Evolutionary conservation across 768 basidiomycete genomes (phyloP).

Genomic region (Tricholoma furcatifolium): DNA sequence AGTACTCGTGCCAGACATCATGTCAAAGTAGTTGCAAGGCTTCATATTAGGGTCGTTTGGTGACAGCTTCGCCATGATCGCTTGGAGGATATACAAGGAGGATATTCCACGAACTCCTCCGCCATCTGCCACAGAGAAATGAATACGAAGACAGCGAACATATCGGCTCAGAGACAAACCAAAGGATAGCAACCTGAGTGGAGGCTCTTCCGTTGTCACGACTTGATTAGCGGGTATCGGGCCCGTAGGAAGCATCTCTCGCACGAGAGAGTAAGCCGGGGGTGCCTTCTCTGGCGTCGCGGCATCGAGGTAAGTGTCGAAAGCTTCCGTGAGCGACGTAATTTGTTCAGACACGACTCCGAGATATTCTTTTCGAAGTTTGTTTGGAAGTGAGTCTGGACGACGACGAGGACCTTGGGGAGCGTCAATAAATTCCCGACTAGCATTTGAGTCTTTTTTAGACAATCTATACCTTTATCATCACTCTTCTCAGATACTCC

Average conservation of each 20-base stretch:
- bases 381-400: conserved; percentile 1
- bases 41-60: conserved; percentile 18
- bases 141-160: background rate
- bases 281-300: conserved; percentile 17
- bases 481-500: conserved; percentile 24
- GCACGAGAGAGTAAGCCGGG: conserved; percentile 24
- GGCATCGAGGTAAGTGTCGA: conserved; percentile 20
- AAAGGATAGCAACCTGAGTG: conserved; percentile 27
- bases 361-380: conserved; percentile 10
- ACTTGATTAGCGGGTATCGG: conserved; percentile 22
- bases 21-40: conserved; percentile 33
- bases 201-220: conserved; percentile 18
- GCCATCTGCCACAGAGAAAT: conserved; percentile 24
- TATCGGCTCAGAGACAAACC: conserved; percentile 16
- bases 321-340: conserved; percentile 15
- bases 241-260: conserved; percentile 23
- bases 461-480: conserved; percentile 17
- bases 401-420: background rate
- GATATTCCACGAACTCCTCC: conserved; percentile 36
- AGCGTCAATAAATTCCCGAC: background rate
- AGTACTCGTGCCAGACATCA: conserved; percentile 35
- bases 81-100: conserved; percentile 27
- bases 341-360: conserved; percentile 11
- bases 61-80: conserved; percentile 27
- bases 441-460: background rate